Conservation (phyloP, 768 basidiomycete genomes). For the Hypholoma sublateritium region DNA sequence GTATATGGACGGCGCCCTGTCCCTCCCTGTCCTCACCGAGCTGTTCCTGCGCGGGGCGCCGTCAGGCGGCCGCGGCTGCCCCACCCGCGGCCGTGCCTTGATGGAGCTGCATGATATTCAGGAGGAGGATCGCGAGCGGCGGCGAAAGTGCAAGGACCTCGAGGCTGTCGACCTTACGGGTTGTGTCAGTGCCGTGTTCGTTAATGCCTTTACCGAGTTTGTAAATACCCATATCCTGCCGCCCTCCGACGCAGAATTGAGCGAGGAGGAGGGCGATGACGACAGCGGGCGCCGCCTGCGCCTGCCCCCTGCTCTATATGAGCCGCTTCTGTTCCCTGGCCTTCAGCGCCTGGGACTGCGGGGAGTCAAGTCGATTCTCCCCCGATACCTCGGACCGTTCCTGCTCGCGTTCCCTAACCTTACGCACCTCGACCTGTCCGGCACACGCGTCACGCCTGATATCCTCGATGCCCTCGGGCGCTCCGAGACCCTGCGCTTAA, state of each 20-base stretch:
- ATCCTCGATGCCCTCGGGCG: constrained; percentile 67
- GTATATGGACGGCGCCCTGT: constrained; percentile 95
- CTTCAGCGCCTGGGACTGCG: constrained; percentile 79
- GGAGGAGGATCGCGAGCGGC: constrained; percentile 75
- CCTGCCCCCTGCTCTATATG: constrained; percentile 38
- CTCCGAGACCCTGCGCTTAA: constrained; percentile 65
- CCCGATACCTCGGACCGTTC: constrained; percentile 68
- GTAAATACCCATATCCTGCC: constrained; percentile 63
- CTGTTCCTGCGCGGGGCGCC: constrained; percentile 83
- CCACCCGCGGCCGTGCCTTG: constrained; percentile 57
- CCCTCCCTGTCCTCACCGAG: constrained; percentile 82
- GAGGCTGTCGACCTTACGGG: constrained; percentile 93
- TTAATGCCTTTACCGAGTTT: constrained; percentile 82
- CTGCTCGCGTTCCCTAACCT: constrained; percentile 82
- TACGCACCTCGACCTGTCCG: constrained; percentile 89
- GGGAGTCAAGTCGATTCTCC: constrained; percentile 75
- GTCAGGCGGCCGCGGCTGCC: constrained; percentile 67
- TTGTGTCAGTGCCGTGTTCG: constrained; percentile 90
- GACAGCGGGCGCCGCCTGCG: constrained; percentile 28
- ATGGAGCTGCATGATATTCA: constrained; percentile 60
- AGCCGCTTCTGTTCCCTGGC: constrained; percentile 62
- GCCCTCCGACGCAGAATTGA: constrained; percentile 37
- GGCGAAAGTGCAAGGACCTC: constrained; percentile 72
- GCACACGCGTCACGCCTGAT: constrained; percentile 78
- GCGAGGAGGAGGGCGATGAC: constrained; percentile 41